Percentiles rank a stretch among this genome's conserved stretches.
These are phyloP conservation scores for Perilla frutescens DNA, from an alignment of 257 asterid genomes.

Conservation along the genomic window DNA sequence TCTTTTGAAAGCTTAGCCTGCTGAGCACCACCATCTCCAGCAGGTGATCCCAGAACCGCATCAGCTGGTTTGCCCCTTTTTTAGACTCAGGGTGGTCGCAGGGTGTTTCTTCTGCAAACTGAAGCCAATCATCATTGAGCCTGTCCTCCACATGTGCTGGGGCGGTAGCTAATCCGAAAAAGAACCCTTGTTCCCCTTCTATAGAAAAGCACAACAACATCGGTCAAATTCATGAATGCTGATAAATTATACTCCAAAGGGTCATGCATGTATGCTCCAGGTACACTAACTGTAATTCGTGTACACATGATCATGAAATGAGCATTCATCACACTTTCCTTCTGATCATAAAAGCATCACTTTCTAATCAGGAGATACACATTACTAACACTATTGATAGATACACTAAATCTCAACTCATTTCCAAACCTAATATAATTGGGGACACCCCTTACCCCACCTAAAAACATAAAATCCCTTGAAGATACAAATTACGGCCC, in stretches of 20 bases:
- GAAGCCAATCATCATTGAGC: slow-evolving; percentile 98
- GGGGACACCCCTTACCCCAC: too few species aligned
- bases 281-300: too few species aligned
- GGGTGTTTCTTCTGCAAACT: slow-evolving; percentile 77
- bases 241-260: neutral
- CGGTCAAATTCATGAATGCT: neutral
- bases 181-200: slow-evolving; percentile 76
- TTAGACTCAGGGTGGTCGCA: slow-evolving; percentile 67
- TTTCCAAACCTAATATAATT: too few species aligned
- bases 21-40: slow-evolving; percentile 82
- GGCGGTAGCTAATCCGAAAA: slow-evolving; percentile 95
- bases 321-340: too few species aligned
- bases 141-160: slow-evolving; percentile 97
- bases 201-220: slow-evolving; percentile 23
- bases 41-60: slow-evolving; percentile 64
- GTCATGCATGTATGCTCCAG: too few species aligned
- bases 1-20: slow-evolving; percentile 53
- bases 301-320: too few species aligned
- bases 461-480: too few species aligned
- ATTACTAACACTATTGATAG: too few species aligned
- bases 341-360: too few species aligned
- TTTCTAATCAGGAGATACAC: too few species aligned
- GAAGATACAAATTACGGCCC: too few species aligned
- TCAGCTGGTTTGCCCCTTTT: slow-evolving; percentile 56
- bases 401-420: too few species aligned